Evolutionary conservation across 495 filamentous ascomycete species (phyloP), one percentile per base, ranked within the genome.

Genomic region (Penicillium bovifimosum): DNA sequence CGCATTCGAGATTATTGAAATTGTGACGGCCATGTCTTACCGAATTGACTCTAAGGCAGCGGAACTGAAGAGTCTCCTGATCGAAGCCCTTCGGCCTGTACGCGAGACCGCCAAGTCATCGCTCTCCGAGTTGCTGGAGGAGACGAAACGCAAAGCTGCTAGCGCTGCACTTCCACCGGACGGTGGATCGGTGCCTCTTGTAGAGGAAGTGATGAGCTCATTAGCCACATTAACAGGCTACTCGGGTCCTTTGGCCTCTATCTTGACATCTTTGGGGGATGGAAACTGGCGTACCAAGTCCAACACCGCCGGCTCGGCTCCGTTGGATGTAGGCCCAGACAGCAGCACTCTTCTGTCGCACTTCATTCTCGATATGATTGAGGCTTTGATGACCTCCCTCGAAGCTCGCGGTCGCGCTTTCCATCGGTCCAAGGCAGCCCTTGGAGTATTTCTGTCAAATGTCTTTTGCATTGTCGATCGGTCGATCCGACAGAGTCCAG

Each of bases 1-100:
- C 20, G 91, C 90, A 4, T 99, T 95, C 64, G 93, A 99, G 63
- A 91, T 97, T 47, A 86, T 96, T 39, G 92, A 95, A 59, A 88
- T 96, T 52, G 87, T 99, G 36, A 88, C 88, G 3, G 77, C 77
- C 31, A 79, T 95, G 52, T 90, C 88, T 10, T 83, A 85, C 54
- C 83, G 85, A 41, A 76, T 99, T 6, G 95, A 95, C 47, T 71
- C 76, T 2, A 84, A 86, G 60, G 93, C 89, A 5, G 90, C 88
- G 2, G 91, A 95, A 64, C 80, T 96, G 34, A 95, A 95, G 65
- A 79, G 80, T 32, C 78, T 86, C 10, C 82, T 97, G 40, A 82
- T 87, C 1, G 90, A 95, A 29, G 88, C 90, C 1, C 74, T 97
- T 14, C 87, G 90, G 50, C 95, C 92, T 9, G 82, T 97, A 7